Base-by-base conservation (phyloP, 2,329 filamentous ascomycete species). In the Alternaria metachromatica region DNA sequence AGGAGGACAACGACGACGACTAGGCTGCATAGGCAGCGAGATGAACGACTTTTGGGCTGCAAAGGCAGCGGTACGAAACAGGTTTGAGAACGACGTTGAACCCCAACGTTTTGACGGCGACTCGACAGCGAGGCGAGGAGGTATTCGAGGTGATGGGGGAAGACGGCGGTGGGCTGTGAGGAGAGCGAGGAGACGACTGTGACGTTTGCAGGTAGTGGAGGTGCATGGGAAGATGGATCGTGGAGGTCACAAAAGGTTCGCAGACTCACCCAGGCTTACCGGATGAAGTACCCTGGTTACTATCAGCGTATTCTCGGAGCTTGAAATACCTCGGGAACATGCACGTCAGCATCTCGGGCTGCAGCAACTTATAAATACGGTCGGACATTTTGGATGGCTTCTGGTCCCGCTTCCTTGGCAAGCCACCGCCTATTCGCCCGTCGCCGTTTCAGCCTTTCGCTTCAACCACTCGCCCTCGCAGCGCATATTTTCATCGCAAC, bases 371-470 rank as follows among this genome's bases (percentile, higher is more conserved):
- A 33, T 51, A 10, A 11, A 51, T 51, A 45, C 41, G 15, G 28
- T n/a, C 41, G 26, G 41, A 15, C 5, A 58, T 21, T 26, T 58
- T 41, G 37, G 41, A 21, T 54, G n/a, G 1, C 43, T 44, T 49
- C 41, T 13, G 51, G 28, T 23, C n/a, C 44, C 8, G 49, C 23
- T 37, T 28, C 12, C 61, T 66, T 58, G 65, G 65, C 57, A 54
- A 60, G 54, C 57, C 54, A 51, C 41, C 30, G 53, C 53, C 46
- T 57, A 18, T 49, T 41, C 45, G 57, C 50, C 43, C 28, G 55
- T 54, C 41, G 54, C 43, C 18, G 65, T 67, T 65, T 64, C 65
- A 64, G 65, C 58, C 55, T 60, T 61, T 30, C n/a, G 23, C 45
- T 49, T 33, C 51, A 46, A 49, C 66, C 45, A 56, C 45, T 58